phyloP scores from a whole-genome alignment of 78 protist species.

The Pigoraptor vietnamica region DNA sequence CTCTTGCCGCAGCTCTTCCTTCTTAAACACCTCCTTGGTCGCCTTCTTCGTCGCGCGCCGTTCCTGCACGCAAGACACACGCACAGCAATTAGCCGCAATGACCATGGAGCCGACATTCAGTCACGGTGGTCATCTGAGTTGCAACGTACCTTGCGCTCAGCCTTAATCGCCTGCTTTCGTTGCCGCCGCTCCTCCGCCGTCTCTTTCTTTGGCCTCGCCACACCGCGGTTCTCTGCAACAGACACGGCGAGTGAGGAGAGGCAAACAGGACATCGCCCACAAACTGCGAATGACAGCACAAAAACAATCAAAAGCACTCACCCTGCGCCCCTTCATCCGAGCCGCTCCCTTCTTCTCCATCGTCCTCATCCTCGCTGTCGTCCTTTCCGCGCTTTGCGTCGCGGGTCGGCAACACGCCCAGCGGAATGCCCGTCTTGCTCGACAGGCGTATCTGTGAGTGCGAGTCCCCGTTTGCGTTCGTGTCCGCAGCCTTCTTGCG shows the following conservation, averaged over 20 bases:
- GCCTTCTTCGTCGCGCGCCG: neutral
- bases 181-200: neutral
- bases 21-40: neutral
- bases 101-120: no score
- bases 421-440: neutral
- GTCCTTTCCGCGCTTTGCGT: neutral
- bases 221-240: neutral
- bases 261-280: no score
- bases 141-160: neutral
- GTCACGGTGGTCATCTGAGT: no score
- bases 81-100: no score
- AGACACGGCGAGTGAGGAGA: neutral
- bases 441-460: neutral
- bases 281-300: neutral
- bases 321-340: no score
- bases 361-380: neutral
- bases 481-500: neutral
- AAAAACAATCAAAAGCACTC: no score
- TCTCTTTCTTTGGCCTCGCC: neutral
- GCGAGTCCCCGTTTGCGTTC: neutral
- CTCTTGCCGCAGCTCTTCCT: neutral
- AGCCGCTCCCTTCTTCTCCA: no score
- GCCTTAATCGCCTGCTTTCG: neutral
- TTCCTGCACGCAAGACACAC: neutral
- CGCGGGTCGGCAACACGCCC: neutral